Conservation (phyloP, 352 stramenopile species). For the Globisporangium cylindrosporum region DNA sequence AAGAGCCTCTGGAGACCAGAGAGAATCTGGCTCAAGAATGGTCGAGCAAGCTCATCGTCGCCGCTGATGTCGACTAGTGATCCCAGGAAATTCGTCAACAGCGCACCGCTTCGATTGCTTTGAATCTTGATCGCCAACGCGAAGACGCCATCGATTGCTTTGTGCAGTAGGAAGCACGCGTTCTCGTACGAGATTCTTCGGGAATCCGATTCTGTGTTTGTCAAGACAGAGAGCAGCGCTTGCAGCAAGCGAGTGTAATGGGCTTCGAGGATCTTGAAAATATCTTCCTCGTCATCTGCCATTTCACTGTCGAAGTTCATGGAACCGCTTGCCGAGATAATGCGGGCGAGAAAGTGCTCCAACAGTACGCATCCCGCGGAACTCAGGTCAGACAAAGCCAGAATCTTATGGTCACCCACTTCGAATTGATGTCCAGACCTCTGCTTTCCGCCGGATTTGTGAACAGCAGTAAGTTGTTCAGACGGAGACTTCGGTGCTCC, state of each 20-base stretch:
- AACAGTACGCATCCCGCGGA: constrained; percentile 55
- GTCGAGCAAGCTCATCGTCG: constrained; percentile 55
- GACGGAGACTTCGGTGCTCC: constrained; percentile 18
- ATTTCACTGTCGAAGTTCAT: constrained; percentile 25
- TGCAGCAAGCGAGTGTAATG: constrained; percentile 52
- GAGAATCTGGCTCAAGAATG: constrained; percentile 64
- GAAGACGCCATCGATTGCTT: constrained; percentile 59
- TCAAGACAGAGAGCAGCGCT: constrained; percentile 41
- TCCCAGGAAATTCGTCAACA: constrained; percentile 44
- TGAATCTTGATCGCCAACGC: constrained; percentile 39
- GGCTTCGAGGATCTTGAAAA: constrained; percentile 40
- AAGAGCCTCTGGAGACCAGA: constrained; percentile 45
- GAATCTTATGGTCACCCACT: not conserved
- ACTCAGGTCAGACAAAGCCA: constrained; percentile 1
- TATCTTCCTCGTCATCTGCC: constrained; percentile 39
- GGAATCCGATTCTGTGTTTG: constrained; percentile 27
- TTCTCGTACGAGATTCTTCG: constrained; percentile 63
- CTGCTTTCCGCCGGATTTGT: constrained; percentile 20
- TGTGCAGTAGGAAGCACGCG: constrained; percentile 55
- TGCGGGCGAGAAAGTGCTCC: constrained; percentile 55
- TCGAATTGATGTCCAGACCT: not conserved
- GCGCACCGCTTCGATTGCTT: constrained; percentile 27
- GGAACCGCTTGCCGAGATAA: constrained; percentile 32
- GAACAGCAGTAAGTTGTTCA: not conserved
- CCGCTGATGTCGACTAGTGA: constrained; percentile 57